Evolutionary conservation across 1,284 basidiomycete species (phyloP).

Genomic region (Thelephora terrestris): DNA sequence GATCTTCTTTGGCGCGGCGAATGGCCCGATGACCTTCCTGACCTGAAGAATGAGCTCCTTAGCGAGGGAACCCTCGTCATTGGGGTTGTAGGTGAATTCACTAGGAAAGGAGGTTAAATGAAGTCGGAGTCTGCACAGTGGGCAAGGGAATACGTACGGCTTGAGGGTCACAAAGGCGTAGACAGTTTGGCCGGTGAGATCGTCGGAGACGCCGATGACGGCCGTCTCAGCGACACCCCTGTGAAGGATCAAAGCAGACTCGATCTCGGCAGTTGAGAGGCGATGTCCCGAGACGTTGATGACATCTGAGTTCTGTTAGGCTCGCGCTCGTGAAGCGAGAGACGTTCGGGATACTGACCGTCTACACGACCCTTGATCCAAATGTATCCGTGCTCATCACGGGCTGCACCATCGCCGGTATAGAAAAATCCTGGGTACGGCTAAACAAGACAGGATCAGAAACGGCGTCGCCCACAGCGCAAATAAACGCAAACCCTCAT

Average conservation of each 20-base stretch:
- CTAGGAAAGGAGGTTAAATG: slow-evolving; percentile 24
- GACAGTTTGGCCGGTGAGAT: slow-evolving; percentile 83
- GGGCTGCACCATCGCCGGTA: slow-evolving; percentile 92
- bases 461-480: slow-evolving; percentile 3
- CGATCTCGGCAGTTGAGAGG: slow-evolving; percentile 95
- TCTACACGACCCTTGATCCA: slow-evolving; percentile 99
- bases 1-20: slow-evolving; percentile 91
- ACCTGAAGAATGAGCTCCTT: slow-evolving; percentile 95
- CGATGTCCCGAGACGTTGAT: slow-evolving; percentile 96
- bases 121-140: background rate
- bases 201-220: slow-evolving; percentile 84
- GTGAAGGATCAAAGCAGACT: slow-evolving; percentile 91
- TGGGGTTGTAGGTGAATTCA: slow-evolving; percentile 70
- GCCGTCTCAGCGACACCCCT: slow-evolving; percentile 94
- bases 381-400: slow-evolving; percentile 94
- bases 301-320: slow-evolving; percentile 43
- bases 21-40: slow-evolving; percentile 91
- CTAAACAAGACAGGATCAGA: slow-evolving; percentile 16
- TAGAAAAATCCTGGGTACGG: slow-evolving; percentile 89
- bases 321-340: background rate
- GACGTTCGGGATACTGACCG: slow-evolving; percentile 41
- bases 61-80: slow-evolving; percentile 59
- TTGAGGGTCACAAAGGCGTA: slow-evolving; percentile 80
- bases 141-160: slow-evolving; percentile 18
- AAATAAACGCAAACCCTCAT: slow-evolving; percentile 48